phyloP scores from a whole-genome alignment of 73 alveolate genomes.

The Stentor roeselii region DNA sequence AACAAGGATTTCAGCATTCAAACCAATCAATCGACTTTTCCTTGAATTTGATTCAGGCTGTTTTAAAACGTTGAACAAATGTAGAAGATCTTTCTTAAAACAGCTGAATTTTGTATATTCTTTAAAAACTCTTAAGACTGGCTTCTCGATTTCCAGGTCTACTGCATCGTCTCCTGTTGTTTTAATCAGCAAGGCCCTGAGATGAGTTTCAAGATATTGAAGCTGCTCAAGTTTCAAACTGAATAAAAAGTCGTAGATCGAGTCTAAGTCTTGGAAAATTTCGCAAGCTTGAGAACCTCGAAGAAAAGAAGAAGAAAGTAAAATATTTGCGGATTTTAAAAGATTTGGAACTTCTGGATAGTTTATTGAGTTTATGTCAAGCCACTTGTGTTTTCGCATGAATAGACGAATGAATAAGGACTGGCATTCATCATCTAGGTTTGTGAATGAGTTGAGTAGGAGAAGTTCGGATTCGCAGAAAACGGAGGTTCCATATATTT shows the following conservation, averaged over 20 bases:
- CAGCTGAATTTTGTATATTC: background rate
- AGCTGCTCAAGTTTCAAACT: background rate
- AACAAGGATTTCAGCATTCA: background rate
- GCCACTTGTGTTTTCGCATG: background rate
- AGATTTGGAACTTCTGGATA: background rate
- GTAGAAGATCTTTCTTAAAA: too few relatives aligned
- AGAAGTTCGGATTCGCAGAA: background rate
- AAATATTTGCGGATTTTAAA: background rate
- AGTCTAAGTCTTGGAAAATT: background rate
- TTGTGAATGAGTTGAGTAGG: background rate
- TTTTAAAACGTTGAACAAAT: too few relatives aligned
- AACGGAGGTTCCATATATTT: background rate
- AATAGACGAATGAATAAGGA: background rate
- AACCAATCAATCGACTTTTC: background rate
- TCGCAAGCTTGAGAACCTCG: background rate
- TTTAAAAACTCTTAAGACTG: background rate
- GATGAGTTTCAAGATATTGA: background rate
- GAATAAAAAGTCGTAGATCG: background rate
- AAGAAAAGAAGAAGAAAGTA: background rate
- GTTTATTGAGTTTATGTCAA: background rate
- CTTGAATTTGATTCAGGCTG: background rate
- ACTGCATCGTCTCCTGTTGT: background rate
- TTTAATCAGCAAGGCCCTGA: background rate
- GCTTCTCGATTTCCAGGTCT: background rate
- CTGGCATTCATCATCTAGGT: background rate